phyloP scores from a whole-genome alignment of 2,329 filamentous ascomycete genomes.

The Fusarium neocosmosporiellum region DNA sequence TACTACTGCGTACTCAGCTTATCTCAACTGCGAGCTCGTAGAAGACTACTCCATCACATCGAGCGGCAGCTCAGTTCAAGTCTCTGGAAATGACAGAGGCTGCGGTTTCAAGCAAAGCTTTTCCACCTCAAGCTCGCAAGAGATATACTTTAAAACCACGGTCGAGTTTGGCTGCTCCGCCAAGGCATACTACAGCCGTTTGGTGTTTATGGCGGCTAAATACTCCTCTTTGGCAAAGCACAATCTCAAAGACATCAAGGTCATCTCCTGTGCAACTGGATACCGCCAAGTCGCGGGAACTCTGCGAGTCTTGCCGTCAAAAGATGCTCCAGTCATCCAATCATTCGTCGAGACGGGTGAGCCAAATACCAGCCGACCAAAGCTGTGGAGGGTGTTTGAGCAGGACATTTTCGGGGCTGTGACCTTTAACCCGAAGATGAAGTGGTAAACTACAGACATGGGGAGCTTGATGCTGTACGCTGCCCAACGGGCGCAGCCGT shows the following conservation, averaged over 20 bases:
- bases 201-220: conserved; percentile 13
- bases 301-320: background rate
- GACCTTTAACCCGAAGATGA: conserved; percentile 10
- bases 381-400: conserved; percentile 20
- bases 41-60: conserved; percentile 7
- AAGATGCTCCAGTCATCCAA: background rate
- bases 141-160: conserved; percentile 21
- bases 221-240: conserved; percentile 10
- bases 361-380: conserved; percentile 6
- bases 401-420: conserved; percentile 13
- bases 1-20: conserved; percentile 14
- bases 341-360: conserved; percentile 8
- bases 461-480: conserved; percentile 17
- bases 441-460: conserved; percentile 17
- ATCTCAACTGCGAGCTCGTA: conserved; percentile 12
- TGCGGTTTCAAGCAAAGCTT: conserved; percentile 24
- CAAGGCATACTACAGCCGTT: conserved; percentile 17
- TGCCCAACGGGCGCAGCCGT: conserved; percentile 1
- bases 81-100: conserved; percentile 11
- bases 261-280: conserved; percentile 22
- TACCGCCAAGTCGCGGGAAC: conserved; percentile 10
- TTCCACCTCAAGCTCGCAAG: background rate
- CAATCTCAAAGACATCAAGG: conserved; percentile 8
- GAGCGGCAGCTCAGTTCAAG: background rate
- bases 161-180: conserved; percentile 11